These are phyloP conservation scores for Bidens hawaiensis DNA, from an alignment of 140 eudicot species.

Conservation along the genomic window DNA sequence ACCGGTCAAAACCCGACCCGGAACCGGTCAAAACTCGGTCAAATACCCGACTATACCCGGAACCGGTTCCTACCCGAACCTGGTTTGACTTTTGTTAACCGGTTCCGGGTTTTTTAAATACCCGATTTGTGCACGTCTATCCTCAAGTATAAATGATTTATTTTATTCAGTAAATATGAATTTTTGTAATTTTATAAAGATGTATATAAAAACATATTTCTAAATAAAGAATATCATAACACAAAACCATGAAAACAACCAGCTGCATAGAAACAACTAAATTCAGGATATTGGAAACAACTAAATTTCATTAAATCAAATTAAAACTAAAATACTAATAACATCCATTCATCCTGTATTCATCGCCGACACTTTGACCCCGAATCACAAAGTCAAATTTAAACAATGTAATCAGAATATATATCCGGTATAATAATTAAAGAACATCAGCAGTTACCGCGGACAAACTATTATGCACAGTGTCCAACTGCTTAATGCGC, in stretches of 20 bases:
- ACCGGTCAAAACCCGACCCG: too few relatives aligned
- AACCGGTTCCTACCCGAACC: too few relatives aligned
- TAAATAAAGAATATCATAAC: background rate
- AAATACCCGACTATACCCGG: too few relatives aligned
- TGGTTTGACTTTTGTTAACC: too few relatives aligned
- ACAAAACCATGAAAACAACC: background rate
- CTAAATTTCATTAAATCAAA: slow-evolving; percentile 13
- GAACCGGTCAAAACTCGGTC: too few relatives aligned
- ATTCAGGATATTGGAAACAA: too few relatives aligned
- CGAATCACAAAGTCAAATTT: slow-evolving; percentile 31
- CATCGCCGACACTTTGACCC: slow-evolving; percentile 25
- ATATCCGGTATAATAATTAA: slow-evolving; percentile 32
- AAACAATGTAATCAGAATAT: slow-evolving; percentile 28
- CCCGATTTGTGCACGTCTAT: too few relatives aligned
- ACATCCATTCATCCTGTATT: slow-evolving; percentile 15
- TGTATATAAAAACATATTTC: too few relatives aligned
- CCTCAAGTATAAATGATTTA: background rate
- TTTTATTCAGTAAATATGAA: background rate
- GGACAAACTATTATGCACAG: slow-evolving; percentile 41
- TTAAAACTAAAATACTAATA: slow-evolving; percentile 9
- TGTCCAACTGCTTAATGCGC: slow-evolving; percentile 34
- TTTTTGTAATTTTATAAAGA: background rate
- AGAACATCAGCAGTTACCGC: slow-evolving; percentile 11
- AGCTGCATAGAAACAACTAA: background rate
- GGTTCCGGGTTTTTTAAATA: too few relatives aligned